Conservation (phyloP, 495 filamentous ascomycete species). For the Hyaloscypha hepaticicola region DNA sequence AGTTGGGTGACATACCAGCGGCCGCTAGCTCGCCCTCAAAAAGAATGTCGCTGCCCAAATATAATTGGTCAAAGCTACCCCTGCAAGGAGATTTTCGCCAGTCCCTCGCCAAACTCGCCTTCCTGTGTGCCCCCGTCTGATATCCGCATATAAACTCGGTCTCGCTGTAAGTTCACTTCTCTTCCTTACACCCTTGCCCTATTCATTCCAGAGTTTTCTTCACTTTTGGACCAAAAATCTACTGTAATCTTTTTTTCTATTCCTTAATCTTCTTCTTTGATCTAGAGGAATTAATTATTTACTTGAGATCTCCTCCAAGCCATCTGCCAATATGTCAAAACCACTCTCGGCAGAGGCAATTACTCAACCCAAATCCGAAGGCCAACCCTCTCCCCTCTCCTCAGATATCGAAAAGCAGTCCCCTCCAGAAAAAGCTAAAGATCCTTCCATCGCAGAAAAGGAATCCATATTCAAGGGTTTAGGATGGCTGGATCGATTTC, state of each 20-base stretch:
- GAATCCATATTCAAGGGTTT: conserved; percentile 53
- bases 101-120: background rate
- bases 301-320: background rate
- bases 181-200: background rate
- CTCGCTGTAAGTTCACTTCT: background rate
- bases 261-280: background rate
- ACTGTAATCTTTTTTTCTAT: background rate
- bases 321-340: background rate
- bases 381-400: background rate
- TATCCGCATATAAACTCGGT: background rate
- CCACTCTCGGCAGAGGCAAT: conserved; percentile 18
- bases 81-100: background rate
- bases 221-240: background rate
- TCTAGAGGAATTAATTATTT: background rate
- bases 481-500: conserved; percentile 70
- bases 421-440: background rate
- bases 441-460: conserved; percentile 8
- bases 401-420: conserved; percentile 17
- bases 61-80: conserved; percentile 12
- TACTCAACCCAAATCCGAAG: background rate
- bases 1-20: background rate
- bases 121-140: background rate
- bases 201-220: background rate
- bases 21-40: background rate
- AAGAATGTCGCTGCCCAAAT: conserved; percentile 3